phyloP scores from a whole-genome alignment of 768 basidiomycete species.

The Agaricus blazei region DNA sequence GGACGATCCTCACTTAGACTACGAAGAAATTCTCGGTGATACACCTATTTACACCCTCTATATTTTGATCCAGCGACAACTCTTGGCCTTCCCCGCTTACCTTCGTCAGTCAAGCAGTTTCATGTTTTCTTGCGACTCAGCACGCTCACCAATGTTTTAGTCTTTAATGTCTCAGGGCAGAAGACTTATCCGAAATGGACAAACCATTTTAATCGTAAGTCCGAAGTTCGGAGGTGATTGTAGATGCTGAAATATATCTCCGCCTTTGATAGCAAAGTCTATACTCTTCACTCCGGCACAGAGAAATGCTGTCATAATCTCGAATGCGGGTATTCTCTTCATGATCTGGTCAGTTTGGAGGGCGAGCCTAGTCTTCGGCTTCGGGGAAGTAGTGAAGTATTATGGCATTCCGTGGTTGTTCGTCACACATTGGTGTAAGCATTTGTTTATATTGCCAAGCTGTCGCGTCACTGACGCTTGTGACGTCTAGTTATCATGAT shows the following conservation, averaged over 20 bases:
- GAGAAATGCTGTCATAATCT: constrained; percentile 46
- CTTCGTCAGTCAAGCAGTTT: constrained; percentile 35
- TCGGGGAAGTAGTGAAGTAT: constrained; percentile 37
- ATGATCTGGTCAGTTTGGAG: constrained; percentile 38
- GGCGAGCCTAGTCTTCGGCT: constrained; percentile 32
- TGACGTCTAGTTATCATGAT: constrained; percentile 39
- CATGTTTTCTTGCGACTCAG: constrained; percentile 8
- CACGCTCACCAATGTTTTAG: constrained; percentile 21
- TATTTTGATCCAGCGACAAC: constrained; percentile 51
- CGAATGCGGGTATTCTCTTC: constrained; percentile 49
- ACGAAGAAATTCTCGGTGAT: constrained; percentile 52
- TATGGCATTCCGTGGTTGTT: constrained; percentile 51
- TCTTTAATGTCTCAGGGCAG: constrained; percentile 60
- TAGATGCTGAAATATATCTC: not conserved
- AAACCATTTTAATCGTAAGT: constrained; percentile 63
- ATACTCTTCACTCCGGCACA: constrained; percentile 52
- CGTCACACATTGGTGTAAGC: constrained; percentile 52
- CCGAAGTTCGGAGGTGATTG: not conserved
- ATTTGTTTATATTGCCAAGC: not conserved
- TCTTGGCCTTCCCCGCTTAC: constrained; percentile 59
- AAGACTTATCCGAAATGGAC: constrained; percentile 56
- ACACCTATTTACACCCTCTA: constrained; percentile 56
- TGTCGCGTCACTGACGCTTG: not conserved
- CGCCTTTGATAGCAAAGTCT: constrained; percentile 39
- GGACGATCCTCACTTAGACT: constrained; percentile 33